phyloP scores from a whole-genome alignment of 148 eudicot genomes.

The Rhododendron henanense region DNA sequence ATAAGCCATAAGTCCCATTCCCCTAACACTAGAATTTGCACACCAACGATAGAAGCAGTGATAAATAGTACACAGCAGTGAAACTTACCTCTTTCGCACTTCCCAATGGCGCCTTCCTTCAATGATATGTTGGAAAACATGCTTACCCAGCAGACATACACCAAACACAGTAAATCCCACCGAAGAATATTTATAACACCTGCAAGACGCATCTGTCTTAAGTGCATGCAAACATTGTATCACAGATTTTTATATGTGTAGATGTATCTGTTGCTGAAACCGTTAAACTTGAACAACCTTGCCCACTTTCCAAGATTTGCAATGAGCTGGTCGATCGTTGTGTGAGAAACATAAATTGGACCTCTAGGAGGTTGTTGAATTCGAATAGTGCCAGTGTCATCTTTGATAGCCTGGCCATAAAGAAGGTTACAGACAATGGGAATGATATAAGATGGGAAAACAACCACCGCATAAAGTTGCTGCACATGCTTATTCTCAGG shows the following conservation, averaged over 20 bases:
- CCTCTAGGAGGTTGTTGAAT: constrained; percentile 89
- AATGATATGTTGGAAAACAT: constrained; percentile 63
- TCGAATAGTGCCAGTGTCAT: constrained; percentile 82
- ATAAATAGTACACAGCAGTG: background rate
- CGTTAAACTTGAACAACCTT: constrained; percentile 38
- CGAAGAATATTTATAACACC: constrained; percentile 88
- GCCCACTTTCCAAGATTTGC: constrained; percentile 95
- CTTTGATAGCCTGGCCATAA: constrained; percentile 40
- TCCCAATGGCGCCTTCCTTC: constrained; percentile 92
- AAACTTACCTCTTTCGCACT: constrained; percentile 67
- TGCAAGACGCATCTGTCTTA: constrained; percentile 26
- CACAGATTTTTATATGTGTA: background rate
- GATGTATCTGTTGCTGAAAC: background rate
- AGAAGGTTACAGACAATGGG: background rate
- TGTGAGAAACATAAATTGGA: constrained; percentile 88
- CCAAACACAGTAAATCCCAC: constrained; percentile 80
- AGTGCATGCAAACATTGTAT: background rate
- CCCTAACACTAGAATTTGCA: background rate
- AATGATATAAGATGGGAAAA: background rate
- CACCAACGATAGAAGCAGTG: background rate
- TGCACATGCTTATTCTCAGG: background rate
- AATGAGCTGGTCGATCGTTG: constrained; percentile 86
- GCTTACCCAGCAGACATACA: constrained; percentile 72
- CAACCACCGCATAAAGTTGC: background rate
- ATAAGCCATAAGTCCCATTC: background rate